Conservation (phyloP, 352 stramenopile genomes). For the Globisporangium takayamanum region DNA sequence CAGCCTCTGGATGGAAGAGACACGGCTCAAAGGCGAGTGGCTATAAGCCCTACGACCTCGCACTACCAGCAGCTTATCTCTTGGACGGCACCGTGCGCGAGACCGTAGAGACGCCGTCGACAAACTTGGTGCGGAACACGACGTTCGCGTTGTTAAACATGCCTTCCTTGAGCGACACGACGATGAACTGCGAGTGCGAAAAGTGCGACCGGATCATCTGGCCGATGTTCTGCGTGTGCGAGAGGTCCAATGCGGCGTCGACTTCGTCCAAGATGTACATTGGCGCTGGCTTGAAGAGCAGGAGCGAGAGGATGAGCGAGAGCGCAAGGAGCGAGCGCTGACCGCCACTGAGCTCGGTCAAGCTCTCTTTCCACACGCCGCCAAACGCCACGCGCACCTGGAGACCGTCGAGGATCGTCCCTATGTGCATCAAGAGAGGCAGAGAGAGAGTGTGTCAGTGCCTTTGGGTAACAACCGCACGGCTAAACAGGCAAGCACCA, state of each 20-base stretch:
- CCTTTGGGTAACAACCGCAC: not conserved
- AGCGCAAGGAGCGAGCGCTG: conserved; percentile 99
- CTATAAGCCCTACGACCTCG: no score
- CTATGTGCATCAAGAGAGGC: conserved; percentile 21
- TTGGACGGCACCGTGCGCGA: conserved; percentile 86
- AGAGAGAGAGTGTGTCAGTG: conserved; percentile 5
- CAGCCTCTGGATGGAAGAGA: no score
- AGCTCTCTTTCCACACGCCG: conserved; percentile 98
- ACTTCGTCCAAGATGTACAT: conserved; percentile 99
- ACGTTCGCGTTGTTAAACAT: conserved; percentile 99
- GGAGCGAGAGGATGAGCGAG: conserved; percentile 96
- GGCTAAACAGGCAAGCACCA: not conserved
- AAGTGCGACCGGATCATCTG: conserved; percentile 99
- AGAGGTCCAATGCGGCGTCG: conserved; percentile 98
- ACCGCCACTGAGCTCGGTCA: conserved; percentile 98
- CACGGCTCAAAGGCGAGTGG: no score
- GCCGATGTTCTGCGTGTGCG: conserved; percentile 99
- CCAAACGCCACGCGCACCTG: conserved; percentile 99
- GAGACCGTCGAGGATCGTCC: conserved; percentile 89
- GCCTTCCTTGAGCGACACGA: conserved; percentile 99
- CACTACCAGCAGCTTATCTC: conserved; percentile 11
- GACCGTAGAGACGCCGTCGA: conserved; percentile 99
- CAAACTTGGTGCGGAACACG: conserved; percentile 99
- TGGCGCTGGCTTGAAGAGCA: conserved; percentile 98
- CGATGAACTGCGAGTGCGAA: conserved; percentile 99